Percentiles rank a stretch among this genome's conserved stretches.
phyloP scores from a whole-genome alignment of 2,329 filamentous ascomycete species.

The Fusarium cyanostomum region DNA sequence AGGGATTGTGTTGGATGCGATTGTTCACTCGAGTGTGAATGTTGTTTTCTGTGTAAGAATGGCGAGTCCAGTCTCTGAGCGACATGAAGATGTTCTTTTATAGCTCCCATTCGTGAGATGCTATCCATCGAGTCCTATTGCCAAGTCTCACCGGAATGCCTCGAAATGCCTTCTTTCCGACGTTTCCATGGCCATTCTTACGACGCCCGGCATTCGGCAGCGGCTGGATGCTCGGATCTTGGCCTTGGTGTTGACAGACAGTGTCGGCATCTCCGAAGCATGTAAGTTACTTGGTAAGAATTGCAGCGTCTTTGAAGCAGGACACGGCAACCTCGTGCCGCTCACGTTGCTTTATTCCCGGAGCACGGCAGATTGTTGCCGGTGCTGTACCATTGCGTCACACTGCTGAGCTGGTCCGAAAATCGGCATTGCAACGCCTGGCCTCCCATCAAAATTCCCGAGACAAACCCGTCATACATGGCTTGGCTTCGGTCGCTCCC shows the following conservation, averaged over 20 bases:
- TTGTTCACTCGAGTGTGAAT: not conserved
- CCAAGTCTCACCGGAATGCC: not conserved
- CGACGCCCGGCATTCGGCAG: not conserved
- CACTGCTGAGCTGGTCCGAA: no score
- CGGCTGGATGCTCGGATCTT: not conserved
- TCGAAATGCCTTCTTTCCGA: not conserved
- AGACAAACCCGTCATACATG: no score
- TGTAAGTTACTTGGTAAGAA: no score
- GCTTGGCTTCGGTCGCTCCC: no score
- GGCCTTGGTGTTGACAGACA: no score
- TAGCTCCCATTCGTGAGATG: not conserved
- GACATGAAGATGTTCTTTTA: not conserved
- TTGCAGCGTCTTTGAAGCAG: no score
- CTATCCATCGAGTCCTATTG: not conserved
- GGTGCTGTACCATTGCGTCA: no score
- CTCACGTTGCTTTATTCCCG: slow-evolving; percentile 1
- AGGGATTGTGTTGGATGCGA: not conserved
- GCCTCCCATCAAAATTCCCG: no score
- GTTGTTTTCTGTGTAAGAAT: not conserved
- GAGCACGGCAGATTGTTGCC: not conserved
- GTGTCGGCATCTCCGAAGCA: not conserved
- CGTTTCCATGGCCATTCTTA: not conserved
- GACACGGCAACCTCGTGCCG: no score
- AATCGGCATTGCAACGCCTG: no score
- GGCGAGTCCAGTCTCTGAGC: not conserved